These are phyloP conservation scores for Puccinellia tenuiflora DNA, from an alignment of 176 grass and related monocot species.

Conservation along the genomic window DNA sequence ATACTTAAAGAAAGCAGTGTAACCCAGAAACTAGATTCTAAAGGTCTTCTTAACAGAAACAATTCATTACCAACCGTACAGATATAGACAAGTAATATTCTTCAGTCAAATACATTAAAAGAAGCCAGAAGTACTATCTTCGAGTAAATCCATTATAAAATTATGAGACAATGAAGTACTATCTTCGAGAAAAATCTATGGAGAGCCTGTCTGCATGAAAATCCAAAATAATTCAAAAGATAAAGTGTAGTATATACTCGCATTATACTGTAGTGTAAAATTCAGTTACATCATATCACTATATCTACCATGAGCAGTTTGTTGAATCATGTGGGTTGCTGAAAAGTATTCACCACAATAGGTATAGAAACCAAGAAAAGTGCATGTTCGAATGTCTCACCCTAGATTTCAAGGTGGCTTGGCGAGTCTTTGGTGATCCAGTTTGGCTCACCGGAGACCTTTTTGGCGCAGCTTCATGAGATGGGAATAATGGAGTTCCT, in stretches of 20 bases:
- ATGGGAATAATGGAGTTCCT: slow-evolving; percentile 84
- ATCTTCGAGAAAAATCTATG: background rate
- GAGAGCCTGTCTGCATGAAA: slow-evolving; percentile 5
- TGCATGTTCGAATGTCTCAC: slow-evolving; percentile 29
- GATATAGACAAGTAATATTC: background rate
- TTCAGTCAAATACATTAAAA: background rate
- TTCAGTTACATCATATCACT: background rate
- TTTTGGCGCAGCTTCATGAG: slow-evolving; percentile 68
- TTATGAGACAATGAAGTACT: background rate
- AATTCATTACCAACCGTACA: background rate
- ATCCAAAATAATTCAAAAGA: background rate
- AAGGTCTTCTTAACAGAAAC: background rate
- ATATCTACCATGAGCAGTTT: slow-evolving; percentile 5
- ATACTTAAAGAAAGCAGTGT: background rate
- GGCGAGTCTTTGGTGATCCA: slow-evolving; percentile 76
- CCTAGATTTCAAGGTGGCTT: slow-evolving; percentile 84
- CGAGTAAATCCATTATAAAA: background rate
- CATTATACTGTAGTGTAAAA: background rate
- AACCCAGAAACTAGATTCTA: background rate
- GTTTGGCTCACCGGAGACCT: slow-evolving; percentile 55
- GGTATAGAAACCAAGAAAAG: background rate
- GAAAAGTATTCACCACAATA: background rate
- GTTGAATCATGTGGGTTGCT: background rate
- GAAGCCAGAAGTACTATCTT: background rate
- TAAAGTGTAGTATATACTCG: background rate